These are phyloP conservation scores for Diplodia corticola DNA, from an alignment of 2,329 filamentous ascomycete genomes.

Conservation along the genomic window DNA sequence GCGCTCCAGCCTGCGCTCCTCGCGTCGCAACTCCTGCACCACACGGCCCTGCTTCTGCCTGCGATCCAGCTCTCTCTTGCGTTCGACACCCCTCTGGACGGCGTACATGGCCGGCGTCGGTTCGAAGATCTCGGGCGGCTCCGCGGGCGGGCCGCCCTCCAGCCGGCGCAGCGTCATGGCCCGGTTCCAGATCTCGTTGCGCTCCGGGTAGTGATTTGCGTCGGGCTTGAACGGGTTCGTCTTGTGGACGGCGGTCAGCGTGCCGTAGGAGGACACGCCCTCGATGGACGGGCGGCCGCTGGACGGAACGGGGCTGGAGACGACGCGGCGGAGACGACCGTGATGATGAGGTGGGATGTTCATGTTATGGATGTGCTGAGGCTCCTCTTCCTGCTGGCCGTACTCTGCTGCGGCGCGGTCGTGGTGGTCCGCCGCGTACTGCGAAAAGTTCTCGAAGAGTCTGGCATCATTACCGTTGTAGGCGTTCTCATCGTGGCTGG, in stretches of 20 bases:
- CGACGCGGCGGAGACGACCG: neutral
- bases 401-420: neutral
- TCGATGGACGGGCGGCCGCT: neutral
- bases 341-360: neutral
- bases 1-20: neutral
- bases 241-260: neutral
- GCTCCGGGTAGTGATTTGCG: neutral
- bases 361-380: neutral
- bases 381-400: neutral
- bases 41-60: neutral
- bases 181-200: neutral
- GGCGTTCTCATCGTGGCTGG: neutral
- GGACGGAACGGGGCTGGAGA: neutral
- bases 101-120: neutral
- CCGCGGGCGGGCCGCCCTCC: neutral
- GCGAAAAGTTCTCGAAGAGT: neutral
- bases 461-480: neutral
- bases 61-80: neutral
- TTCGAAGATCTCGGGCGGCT: neutral
- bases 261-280: neutral
- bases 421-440: neutral
- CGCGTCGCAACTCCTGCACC: neutral
- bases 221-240: neutral
- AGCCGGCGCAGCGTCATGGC: conserved; percentile 2
- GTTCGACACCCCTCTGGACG: neutral